phyloP scores from a whole-genome alignment of 768 basidiomycete genomes.

The Mycena alexandri region DNA sequence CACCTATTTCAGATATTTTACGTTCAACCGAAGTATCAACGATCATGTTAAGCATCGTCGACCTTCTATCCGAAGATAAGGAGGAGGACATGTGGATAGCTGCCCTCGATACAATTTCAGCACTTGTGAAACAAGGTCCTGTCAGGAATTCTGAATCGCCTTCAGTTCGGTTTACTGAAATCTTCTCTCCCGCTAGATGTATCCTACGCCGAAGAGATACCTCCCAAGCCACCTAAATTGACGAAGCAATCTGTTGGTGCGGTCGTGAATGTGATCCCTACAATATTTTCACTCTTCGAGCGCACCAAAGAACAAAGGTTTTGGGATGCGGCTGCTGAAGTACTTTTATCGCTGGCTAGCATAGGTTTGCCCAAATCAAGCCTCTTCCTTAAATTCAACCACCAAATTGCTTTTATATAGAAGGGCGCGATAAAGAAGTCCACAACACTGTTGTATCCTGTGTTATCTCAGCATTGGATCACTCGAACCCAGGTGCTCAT shows the following conservation, averaged over 20 bases:
- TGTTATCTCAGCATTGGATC: background rate
- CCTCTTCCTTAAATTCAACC: no score
- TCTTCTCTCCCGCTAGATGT: background rate
- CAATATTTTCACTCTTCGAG: background rate
- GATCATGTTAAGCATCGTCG: background rate
- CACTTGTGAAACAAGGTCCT: background rate
- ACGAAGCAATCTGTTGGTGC: background rate
- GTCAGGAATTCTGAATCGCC: background rate
- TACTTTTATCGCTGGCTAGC: background rate
- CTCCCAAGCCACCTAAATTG: background rate
- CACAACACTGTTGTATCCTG: background rate
- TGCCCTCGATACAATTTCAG: constrained; percentile 3
- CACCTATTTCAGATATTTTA: no score
- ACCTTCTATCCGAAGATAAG: background rate
- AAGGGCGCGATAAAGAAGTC: no score
- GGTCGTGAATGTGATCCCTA: background rate
- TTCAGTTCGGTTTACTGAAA: background rate
- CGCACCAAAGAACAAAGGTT: background rate
- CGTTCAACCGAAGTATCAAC: no score
- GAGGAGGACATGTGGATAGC: constrained; percentile 6
- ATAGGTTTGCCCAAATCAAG: background rate
- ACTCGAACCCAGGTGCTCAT: background rate
- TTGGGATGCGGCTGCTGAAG: constrained; percentile 4
- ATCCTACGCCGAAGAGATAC: background rate
- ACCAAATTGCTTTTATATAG: no score